Evolutionary conservation across 768 basidiomycete genomes (phyloP).

Genomic region (Gymnopilus junonius): DNA sequence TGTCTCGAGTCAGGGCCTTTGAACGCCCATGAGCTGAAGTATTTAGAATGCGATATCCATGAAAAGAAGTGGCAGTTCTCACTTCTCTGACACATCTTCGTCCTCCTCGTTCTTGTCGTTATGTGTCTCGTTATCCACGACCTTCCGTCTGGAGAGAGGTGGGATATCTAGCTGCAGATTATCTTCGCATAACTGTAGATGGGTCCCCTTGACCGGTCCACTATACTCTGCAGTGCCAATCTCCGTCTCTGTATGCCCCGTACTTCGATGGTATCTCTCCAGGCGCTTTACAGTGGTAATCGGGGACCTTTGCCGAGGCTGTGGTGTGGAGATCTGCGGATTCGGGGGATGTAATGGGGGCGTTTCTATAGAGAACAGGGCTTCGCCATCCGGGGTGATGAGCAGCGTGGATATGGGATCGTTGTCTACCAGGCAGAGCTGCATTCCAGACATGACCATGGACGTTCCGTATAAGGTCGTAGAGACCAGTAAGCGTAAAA

Average conservation of each 20-base stretch:
- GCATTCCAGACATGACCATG: constrained; percentile 23
- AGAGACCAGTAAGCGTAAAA: background rate
- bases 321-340: background rate
- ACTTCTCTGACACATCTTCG: constrained; percentile 3
- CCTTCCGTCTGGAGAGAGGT: background rate
- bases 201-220: constrained; percentile 24
- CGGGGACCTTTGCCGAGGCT: constrained; percentile 10
- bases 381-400: constrained; percentile 35
- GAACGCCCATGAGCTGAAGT: constrained; percentile 40
- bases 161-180: constrained; percentile 17
- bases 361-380: constrained; percentile 38
- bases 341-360: constrained; percentile 12
- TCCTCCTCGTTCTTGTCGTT: constrained; percentile 12
- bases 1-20: constrained; percentile 35
- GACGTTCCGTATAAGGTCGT: background rate
- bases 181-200: constrained; percentile 25
- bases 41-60: background rate
- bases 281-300: constrained; percentile 34
- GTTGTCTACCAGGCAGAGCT: constrained; percentile 42
- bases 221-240: constrained; percentile 34
- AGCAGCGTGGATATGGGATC: constrained; percentile 41
- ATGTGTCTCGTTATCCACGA: background rate
- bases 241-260: constrained; percentile 35
- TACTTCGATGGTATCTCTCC: constrained; percentile 27
- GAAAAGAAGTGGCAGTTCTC: background rate